Percentiles rank a stretch among this genome's conserved stretches.
Conservation (phyloP, 345 rosid genomes). For the Turnera subulata region DNA sequence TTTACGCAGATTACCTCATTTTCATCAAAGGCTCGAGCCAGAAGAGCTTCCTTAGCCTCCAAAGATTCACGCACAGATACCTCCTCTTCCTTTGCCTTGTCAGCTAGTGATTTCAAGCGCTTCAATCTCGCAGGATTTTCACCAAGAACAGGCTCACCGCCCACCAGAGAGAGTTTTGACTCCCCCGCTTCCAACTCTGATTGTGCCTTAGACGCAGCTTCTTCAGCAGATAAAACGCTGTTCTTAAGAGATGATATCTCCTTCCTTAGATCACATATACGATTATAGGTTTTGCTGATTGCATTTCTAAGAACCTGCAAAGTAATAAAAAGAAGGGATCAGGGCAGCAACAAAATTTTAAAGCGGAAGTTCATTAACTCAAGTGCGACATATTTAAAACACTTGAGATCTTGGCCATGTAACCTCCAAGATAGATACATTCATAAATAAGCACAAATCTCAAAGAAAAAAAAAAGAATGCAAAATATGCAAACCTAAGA, state of each 20-base stretch:
- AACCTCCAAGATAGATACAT: not conserved
- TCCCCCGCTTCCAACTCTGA: conserved; percentile 74
- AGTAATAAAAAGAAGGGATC: conserved; percentile 4
- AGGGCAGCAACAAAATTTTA: conserved; percentile 4
- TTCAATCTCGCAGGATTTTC: conserved; percentile 79
- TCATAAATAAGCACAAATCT: not conserved
- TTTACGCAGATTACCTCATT: conserved; percentile 59
- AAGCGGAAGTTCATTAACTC: not conserved
- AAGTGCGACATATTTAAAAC: not conserved
- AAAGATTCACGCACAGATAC: conserved; percentile 55
- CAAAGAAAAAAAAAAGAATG: not conserved
- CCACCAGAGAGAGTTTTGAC: conserved; percentile 73
- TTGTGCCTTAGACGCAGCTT: conserved; percentile 63
- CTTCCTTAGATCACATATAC: conserved; percentile 84
- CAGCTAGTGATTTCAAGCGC: conserved; percentile 66
- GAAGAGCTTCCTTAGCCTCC: conserved; percentile 89
- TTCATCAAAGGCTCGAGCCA: conserved; percentile 72
- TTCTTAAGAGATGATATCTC: conserved; percentile 68
- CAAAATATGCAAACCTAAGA: not conserved
- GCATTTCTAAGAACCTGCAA: conserved; percentile 87
- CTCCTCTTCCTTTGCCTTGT: conserved; percentile 62
- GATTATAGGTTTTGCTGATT: conserved; percentile 83
- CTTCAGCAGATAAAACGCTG: conserved; percentile 59
- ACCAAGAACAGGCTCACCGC: conserved; percentile 91
- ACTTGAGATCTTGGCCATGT: not conserved